Evolutionary conservation across 2,329 filamentous ascomycete genomes (phyloP), one percentile per base, ranked within the genome.

Genomic region (Pseudogymnoascus sp.): DNA sequence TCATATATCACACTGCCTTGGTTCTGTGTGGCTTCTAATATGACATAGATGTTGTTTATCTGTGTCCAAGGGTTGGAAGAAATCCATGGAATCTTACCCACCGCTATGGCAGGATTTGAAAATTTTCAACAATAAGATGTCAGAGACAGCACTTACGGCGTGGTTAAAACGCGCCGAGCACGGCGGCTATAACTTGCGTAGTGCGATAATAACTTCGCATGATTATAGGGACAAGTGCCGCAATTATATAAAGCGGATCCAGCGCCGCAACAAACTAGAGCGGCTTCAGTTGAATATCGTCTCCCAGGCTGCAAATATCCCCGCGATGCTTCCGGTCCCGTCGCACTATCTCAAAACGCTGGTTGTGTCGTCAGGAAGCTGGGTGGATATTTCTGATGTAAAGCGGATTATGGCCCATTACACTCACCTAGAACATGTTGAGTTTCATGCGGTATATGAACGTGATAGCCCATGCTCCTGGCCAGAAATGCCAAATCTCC

Each of bases 131-230:
- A 55, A 21, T 3, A 52, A 31, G 14, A 33, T 55, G 28, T 21
- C 28, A 55, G 49, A 33, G 33, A 5, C 28, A 33, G 28, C 49
- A 33, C 28, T 55, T 55, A 55, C 28, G 16, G 49, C 28, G 7
- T 55, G 49, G 49, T 55, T 55, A 55, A 55, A 55, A 33, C 49
- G 49, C 8, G 49, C 49, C n/a, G 49, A 55, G 21, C 49, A 33
- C 12, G 21, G 28, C 28, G 28, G 49, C 28, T 33, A 55, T 18
- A 18, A 8, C n/a, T n/a, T 55, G 16, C 49, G 28, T 18, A 55
- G 49, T 33, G 49, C 49, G 16, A 5, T 5, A 14, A 55, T 55
- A 33, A 4, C 0, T 21, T 55, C 28, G 9, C 5, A 55, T 33
- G 11, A 18, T 21, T 55, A 18, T 21, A 4, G 9, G 4, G n/a